A percentile compares a stretch with the other conserved stretches of the same genome.
Evolutionary conservation across 2,329 filamentous ascomycete species (phyloP).

Genomic region (Hypoxylon sp.): DNA sequence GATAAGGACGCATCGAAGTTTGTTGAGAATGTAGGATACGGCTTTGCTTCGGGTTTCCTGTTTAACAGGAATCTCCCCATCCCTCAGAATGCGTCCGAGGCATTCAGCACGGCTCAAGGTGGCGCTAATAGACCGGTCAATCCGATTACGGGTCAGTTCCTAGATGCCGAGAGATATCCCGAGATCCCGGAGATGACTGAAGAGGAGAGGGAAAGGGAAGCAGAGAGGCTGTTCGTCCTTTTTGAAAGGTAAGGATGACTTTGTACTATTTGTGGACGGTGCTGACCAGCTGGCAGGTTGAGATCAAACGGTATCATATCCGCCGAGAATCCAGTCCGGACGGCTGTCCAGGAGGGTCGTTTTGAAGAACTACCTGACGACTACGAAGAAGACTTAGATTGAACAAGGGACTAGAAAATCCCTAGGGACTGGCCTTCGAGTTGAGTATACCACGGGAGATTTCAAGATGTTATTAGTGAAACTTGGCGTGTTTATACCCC

Average conservation of each 20-base stretch:
- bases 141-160: slow-evolving; percentile 87
- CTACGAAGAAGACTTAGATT: slow-evolving; percentile 52
- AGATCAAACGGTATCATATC: slow-evolving; percentile 70
- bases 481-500: neutral
- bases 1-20: slow-evolving; percentile 84
- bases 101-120: slow-evolving; percentile 57
- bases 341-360: slow-evolving; percentile 73
- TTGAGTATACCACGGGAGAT: neutral
- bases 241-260: slow-evolving; percentile 79
- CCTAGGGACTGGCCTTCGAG: neutral
- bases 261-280: neutral
- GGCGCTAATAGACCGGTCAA: slow-evolving; percentile 70
- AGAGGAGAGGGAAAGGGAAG: slow-evolving; percentile 93
- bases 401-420: neutral
- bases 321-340: slow-evolving; percentile 77
- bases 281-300: slow-evolving; percentile 49
- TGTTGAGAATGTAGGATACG: slow-evolving; percentile 93
- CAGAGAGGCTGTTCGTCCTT: slow-evolving; percentile 88
- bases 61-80: slow-evolving; percentile 86
- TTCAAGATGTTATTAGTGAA: neutral
- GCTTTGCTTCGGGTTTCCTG: slow-evolving; percentile 91
- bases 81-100: slow-evolving; percentile 75
- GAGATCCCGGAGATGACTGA: slow-evolving; percentile 82
- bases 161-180: slow-evolving; percentile 75
- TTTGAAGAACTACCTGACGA: slow-evolving; percentile 71